Evolutionary conservation across 108 stramenopile genomes (phyloP).

Genomic region (Cyclotella cryptica): DNA sequence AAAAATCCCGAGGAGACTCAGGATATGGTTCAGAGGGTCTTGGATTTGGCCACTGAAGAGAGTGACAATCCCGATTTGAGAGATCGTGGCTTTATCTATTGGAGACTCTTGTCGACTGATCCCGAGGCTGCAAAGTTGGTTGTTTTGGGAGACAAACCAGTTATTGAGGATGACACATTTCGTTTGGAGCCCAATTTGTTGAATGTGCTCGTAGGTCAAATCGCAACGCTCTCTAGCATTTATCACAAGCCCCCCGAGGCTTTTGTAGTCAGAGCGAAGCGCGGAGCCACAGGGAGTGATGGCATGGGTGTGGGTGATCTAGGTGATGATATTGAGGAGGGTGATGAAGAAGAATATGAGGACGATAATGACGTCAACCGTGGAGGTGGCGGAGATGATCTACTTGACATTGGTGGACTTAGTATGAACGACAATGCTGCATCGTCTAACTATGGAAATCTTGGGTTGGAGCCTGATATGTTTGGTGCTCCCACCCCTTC

Average conservation of each 20-base stretch:
- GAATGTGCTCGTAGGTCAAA: constrained; percentile 91
- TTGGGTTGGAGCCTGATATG: constrained; percentile 32
- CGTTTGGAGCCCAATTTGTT: constrained; percentile 91
- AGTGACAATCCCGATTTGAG: constrained; percentile 98
- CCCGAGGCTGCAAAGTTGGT: constrained; percentile 99
- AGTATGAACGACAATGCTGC: constrained; percentile 43
- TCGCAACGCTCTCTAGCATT: constrained; percentile 94
- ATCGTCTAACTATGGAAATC: constrained; percentile 13
- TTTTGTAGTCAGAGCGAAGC: constrained; percentile 89
- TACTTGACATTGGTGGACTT: constrained; percentile 90
- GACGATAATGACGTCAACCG: constrained; percentile 69
- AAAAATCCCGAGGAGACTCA: constrained; percentile 98
- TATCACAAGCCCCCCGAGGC: constrained; percentile 99
- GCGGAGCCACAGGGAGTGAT: constrained; percentile 43
- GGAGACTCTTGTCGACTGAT: constrained; percentile 96
- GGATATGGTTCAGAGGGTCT: constrained; percentile 97
- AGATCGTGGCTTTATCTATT: constrained; percentile 99
- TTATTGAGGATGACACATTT: constrained; percentile 98
- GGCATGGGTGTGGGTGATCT: constrained; percentile 65
- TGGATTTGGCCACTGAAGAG: constrained; percentile 98
- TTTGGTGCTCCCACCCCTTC: constrained; percentile 35
- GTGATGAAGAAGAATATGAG: constrained; percentile 80
- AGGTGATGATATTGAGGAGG: constrained; percentile 75
- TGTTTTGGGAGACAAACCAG: constrained; percentile 97
- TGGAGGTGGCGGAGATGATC: constrained; percentile 68